Evolutionary conservation across 495 filamentous ascomycete species (phyloP).

Genomic region (Penicillium coprophilum): DNA sequence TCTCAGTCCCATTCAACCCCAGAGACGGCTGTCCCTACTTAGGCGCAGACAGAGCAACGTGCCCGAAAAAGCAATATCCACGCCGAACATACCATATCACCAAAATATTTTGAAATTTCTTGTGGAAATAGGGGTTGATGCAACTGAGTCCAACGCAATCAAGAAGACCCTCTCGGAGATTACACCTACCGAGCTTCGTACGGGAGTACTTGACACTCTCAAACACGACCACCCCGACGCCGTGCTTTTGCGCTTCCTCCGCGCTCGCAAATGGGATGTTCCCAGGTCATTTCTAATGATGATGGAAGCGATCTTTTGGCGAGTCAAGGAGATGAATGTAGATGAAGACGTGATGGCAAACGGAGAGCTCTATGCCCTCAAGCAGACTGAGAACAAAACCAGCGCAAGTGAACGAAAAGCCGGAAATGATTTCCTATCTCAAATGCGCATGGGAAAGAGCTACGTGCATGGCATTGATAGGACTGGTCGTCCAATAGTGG

Average conservation of each 20-base stretch:
- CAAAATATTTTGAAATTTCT: slow-evolving; percentile 28
- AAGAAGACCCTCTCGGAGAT: slow-evolving; percentile 39
- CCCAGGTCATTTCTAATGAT: slow-evolving; percentile 88
- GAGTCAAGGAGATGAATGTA: slow-evolving; percentile 72
- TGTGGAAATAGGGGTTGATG: slow-evolving; percentile 24
- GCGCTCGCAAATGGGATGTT: slow-evolving; percentile 93
- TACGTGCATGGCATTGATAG: slow-evolving; percentile 85
- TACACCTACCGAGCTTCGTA: slow-evolving; percentile 67
- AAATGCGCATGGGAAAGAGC: slow-evolving; percentile 87
- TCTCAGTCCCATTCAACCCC: slow-evolving; percentile 19
- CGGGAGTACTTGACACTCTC: slow-evolving; percentile 78
- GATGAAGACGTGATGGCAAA: slow-evolving; percentile 76
- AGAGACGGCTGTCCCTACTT: slow-evolving; percentile 28
- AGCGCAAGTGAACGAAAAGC: slow-evolving; percentile 58
- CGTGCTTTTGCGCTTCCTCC: slow-evolving; percentile 82
- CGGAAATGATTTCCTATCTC: slow-evolving; percentile 74
- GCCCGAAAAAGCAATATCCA: slow-evolving; percentile 23
- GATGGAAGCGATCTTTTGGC: slow-evolving; percentile 87
- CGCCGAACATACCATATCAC: slow-evolving; percentile 18
- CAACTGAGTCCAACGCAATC: slow-evolving; percentile 32
- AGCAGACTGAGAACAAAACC: slow-evolving; percentile 53
- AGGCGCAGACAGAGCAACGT: slow-evolving; percentile 29
- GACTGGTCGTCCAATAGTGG: slow-evolving; percentile 76
- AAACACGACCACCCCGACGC: slow-evolving; percentile 93
- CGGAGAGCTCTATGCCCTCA: slow-evolving; percentile 67